phyloP scores from a whole-genome alignment of 164 flowering plant species.

The Nymphaea thermarum region DNA sequence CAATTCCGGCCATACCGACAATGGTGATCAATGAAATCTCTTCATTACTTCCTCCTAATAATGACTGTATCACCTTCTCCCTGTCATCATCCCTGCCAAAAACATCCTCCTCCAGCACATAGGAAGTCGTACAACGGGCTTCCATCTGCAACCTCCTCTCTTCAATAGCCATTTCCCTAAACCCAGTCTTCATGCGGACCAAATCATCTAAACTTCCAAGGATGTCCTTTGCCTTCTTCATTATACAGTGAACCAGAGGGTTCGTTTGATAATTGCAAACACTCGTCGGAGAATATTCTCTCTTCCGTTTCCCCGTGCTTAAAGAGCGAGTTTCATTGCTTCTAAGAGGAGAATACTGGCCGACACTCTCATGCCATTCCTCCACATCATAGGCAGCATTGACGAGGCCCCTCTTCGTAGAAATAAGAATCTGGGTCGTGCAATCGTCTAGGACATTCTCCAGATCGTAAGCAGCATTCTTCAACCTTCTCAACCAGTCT shows the following conservation, averaged over 20 bases:
- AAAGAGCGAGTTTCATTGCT: not conserved
- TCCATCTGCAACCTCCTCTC: not conserved
- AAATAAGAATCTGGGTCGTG: not conserved
- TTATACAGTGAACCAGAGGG: not conserved
- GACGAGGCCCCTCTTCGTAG: not conserved
- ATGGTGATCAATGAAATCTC: not conserved
- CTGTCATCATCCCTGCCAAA: not conserved
- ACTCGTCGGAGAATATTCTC: not conserved
- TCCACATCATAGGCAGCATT: not conserved
- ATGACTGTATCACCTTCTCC: not conserved
- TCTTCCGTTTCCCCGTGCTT: not conserved
- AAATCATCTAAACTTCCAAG: not conserved
- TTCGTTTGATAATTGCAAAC: not conserved
- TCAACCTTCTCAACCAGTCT: conserved; percentile 4
- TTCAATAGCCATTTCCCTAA: not conserved
- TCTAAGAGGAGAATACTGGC: not conserved
- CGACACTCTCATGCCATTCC: not conserved
- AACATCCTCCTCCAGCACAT: not conserved
- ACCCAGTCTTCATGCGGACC: not conserved
- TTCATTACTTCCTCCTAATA: not conserved
- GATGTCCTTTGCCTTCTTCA: not conserved
- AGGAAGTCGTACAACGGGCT: not conserved
- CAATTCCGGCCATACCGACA: conserved; percentile 2
- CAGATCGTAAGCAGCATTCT: conserved; percentile 6
- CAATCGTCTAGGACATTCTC: conserved; percentile 4